phyloP scores from a whole-genome alignment of 2,329 filamentous ascomycete species.

The Fusarium musae region DNA sequence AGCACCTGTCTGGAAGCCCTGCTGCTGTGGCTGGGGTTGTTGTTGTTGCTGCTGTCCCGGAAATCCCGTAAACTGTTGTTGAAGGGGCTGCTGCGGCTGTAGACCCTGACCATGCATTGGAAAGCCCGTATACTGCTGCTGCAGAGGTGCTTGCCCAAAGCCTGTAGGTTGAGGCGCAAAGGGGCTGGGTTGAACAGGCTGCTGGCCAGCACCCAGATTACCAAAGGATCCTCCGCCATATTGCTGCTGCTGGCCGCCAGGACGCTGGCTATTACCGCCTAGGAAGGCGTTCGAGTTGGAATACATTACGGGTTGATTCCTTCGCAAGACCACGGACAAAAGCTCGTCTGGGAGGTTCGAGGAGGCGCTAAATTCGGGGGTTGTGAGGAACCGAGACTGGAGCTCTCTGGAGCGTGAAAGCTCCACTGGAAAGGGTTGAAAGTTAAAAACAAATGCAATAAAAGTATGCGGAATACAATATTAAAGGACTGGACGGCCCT shows the following conservation, averaged over 20 bases:
- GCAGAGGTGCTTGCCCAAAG: conserved; percentile 63
- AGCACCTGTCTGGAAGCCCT: conserved; percentile 69
- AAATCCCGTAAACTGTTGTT: conserved; percentile 77
- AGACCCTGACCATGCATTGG: conserved; percentile 63
- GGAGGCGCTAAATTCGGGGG: conserved; percentile 36
- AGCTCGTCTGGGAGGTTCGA: conserved; percentile 27
- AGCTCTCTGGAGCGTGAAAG: conserved; percentile 15
- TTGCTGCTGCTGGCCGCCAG: conserved; percentile 67
- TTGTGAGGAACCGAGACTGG: conserved; percentile 9
- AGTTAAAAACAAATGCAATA: conserved; percentile 15
- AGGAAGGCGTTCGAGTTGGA: conserved; percentile 89
- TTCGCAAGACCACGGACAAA: conserved; percentile 25
- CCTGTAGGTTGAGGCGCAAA: conserved; percentile 71
- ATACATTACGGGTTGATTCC: conserved; percentile 72
- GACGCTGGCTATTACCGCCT: conserved; percentile 80
- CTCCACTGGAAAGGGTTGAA: conserved; percentile 4
- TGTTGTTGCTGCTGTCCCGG: conserved; percentile 60
- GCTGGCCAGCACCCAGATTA: conserved; percentile 55
- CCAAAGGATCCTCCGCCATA: conserved; percentile 59
- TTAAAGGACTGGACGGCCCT: conserved; percentile 28
- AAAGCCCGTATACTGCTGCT: conserved; percentile 71
- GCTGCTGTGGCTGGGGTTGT: conserved; percentile 56
- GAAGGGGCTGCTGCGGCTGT: conserved; percentile 68
- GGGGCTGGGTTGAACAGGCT: conserved; percentile 59
- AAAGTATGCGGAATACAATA: conserved; percentile 35